Conservation (phyloP, 1,284 basidiomycete species). For the Athelia sp. region DNA sequence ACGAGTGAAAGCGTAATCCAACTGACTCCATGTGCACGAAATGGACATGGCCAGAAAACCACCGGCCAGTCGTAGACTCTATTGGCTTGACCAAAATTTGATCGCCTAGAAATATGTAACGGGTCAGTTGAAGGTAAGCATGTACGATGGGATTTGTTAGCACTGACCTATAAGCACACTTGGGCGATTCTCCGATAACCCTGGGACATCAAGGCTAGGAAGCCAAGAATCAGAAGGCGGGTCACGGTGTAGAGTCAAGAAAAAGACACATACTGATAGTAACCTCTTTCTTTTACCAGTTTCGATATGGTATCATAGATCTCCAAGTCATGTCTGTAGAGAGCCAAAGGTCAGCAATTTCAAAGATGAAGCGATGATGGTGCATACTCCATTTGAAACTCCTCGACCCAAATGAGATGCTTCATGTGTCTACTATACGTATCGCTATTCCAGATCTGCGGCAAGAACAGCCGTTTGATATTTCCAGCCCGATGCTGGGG, state of each 20-base stretch:
- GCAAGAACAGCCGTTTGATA: slow-evolving; percentile 32
- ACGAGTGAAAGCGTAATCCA: slow-evolving; percentile 2
- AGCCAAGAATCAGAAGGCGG: slow-evolving; percentile 2
- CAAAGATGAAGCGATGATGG: neutral
- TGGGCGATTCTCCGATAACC: slow-evolving; percentile 61
- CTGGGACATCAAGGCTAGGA: slow-evolving; percentile 49
- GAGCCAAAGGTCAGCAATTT: slow-evolving; percentile 21
- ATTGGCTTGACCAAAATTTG: slow-evolving; percentile 3
- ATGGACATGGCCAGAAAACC: slow-evolving; percentile 5
- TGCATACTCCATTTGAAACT: slow-evolving; percentile 51
- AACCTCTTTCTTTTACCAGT: slow-evolving; percentile 26
- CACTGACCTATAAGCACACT: slow-evolving; percentile 56
- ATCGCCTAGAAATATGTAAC: slow-evolving; percentile 1
- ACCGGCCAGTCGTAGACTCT: neutral
- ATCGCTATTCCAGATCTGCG: slow-evolving; percentile 27
- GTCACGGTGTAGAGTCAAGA: neutral
- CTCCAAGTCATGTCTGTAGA: slow-evolving; percentile 45
- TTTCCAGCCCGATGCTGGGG: slow-evolving; percentile 17
- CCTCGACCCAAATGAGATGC: slow-evolving; percentile 53
- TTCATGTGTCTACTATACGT: slow-evolving; percentile 47
- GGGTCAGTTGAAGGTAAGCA: neutral
- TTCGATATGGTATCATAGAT: slow-evolving; percentile 44
- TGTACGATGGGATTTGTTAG: neutral
- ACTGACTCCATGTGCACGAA: slow-evolving; percentile 3
- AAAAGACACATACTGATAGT: slow-evolving; percentile 43